A percentile compares a stretch with the other conserved stretches of the same genome.
Conservation (phyloP, 2,329 filamentous ascomycete genomes). For the Parascedosporium putredinis region DNA sequence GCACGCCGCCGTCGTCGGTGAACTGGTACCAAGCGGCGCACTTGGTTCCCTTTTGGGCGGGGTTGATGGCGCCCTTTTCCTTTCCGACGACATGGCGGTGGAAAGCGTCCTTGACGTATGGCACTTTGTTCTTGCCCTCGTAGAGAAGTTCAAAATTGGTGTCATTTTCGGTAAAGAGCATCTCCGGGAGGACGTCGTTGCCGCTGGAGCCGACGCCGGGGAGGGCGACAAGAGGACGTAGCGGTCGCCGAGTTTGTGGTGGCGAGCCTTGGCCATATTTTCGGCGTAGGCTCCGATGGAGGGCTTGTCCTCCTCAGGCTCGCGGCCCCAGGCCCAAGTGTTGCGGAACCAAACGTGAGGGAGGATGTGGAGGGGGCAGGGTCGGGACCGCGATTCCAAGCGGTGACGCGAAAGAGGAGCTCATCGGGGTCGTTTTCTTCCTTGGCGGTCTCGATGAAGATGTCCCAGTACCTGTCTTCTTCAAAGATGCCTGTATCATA, state of each 20-base stretch:
- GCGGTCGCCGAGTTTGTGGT: conserved; percentile 70
- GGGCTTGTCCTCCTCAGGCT: conserved; percentile 66
- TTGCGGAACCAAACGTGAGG: conserved; percentile 97
- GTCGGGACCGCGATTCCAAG: conserved; percentile 89
- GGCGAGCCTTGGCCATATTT: conserved; percentile 64
- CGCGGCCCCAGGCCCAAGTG: conserved; percentile 90
- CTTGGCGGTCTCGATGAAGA: conserved; percentile 92
- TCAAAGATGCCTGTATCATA: conserved; percentile 82
- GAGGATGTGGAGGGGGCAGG: conserved; percentile 86
- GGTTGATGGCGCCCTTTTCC: conserved; percentile 74
- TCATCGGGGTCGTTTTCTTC: conserved; percentile 87
- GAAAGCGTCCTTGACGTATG: conserved; percentile 92
- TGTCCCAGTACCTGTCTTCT: conserved; percentile 90
- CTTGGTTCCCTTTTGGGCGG: conserved; percentile 72
- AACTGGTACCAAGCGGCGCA: conserved; percentile 87
- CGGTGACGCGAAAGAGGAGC: conserved; percentile 85
- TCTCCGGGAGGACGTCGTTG: conserved; percentile 71
- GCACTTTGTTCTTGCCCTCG: conserved; percentile 63
- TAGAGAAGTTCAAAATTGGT: conserved; percentile 77
- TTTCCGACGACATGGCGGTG: conserved; percentile 77
- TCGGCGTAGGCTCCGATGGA: conserved; percentile 57
- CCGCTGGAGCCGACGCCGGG: conserved; percentile 71
- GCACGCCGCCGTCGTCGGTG: conserved; percentile 78
- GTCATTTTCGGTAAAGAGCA: conserved; percentile 93
- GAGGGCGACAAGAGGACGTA: conserved; percentile 83